Base-by-base conservation (phyloP, 345 rosid genomes). In the Dovyalis caffra region DNA sequence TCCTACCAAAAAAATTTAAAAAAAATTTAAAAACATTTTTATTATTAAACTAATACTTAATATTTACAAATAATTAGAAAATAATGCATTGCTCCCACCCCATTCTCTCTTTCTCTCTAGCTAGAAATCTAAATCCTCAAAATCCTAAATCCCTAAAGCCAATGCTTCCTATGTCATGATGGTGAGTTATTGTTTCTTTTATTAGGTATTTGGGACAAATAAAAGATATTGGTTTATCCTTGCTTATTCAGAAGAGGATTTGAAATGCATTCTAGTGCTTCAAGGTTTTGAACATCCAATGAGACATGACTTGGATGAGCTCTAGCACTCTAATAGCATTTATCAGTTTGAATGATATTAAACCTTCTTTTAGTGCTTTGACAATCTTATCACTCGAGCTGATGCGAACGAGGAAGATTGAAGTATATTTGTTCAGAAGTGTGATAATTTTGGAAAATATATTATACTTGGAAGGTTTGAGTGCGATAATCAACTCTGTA, bases 161-260 rank as follows among this genome's bases (percentile, higher is more conserved):
- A n/a, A n/a, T n/a, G n/a, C n/a, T n/a, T n/a, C n/a, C n/a, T n/a
- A n/a, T n/a, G n/a, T 69, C 33, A 34, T 61, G 37, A 32, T 69
- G 21, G 43, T 31, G 43, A 16, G 31, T 35, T n/a, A 5, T 47
- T 34, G 3, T 69, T 65, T 45, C 5, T 31, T 1, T 7, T 21
- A 5, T 66, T 81, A 92, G 97, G 94, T 92, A 33, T 88, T 92
- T 29, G 94, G 93, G 70, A 84, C 64, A 37, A 85, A 86, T 47
- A 89, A 85, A 83, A 69, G 82, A 64, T 88, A 85, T 80, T 92
- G 97, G 96, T 84, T 89, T 51, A 62, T 92, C 61, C 94, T 96
- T 25, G 79, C 86, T 31, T 91, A 91, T 77, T 86, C 90, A 1
- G 85, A 84, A 49, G 91, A 88, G 0, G 97, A 91, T 81, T 49